These are phyloP conservation scores for Amanita phalloides DNA, from an alignment of 768 basidiomycete genomes.

Conservation along the genomic window DNA sequence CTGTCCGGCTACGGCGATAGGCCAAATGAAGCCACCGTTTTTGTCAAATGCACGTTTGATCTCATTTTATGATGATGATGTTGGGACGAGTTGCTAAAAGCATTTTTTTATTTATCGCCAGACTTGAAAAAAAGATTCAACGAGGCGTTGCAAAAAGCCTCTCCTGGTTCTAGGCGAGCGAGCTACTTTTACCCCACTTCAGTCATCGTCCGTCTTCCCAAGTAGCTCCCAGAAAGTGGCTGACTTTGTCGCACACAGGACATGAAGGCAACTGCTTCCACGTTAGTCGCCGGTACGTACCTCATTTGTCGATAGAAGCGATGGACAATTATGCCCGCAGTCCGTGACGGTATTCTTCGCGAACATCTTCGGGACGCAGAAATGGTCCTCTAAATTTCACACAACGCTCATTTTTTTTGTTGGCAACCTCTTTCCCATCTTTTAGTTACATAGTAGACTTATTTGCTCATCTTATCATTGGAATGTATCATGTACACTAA, in stretches of 20 bases:
- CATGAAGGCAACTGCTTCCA: conserved; percentile 42
- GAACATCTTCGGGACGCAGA: conserved; percentile 39
- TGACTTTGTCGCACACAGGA: conserved; percentile 24
- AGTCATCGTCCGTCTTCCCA: conserved; percentile 35
- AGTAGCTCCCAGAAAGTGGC: neutral
- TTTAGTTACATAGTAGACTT: neutral
- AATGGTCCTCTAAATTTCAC: conserved; percentile 18
- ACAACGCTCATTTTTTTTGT: neutral
- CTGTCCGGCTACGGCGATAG: conserved; percentile 54
- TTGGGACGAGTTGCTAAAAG: neutral
- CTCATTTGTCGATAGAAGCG: neutral
- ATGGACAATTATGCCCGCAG: conserved; percentile 14
- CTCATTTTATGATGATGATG: neutral
- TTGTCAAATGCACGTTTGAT: conserved; percentile 43
- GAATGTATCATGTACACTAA: too few species aligned
- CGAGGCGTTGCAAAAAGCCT: conserved; percentile 35
- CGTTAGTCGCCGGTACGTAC: conserved; percentile 35
- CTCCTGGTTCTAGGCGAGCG: conserved; percentile 31
- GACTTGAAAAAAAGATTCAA: conserved; percentile 34
- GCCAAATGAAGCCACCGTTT: conserved; percentile 41
- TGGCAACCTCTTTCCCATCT: too few species aligned
- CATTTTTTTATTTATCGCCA: too few species aligned
- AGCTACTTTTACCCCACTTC: conserved; percentile 53
- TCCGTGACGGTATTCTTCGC: conserved; percentile 44
- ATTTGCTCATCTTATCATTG: neutral